A percentile compares a stretch with the other conserved stretches of the same genome.
phyloP scores from a whole-genome alignment of 2,329 filamentous ascomycete species.

The Calonectria henricotiae region DNA sequence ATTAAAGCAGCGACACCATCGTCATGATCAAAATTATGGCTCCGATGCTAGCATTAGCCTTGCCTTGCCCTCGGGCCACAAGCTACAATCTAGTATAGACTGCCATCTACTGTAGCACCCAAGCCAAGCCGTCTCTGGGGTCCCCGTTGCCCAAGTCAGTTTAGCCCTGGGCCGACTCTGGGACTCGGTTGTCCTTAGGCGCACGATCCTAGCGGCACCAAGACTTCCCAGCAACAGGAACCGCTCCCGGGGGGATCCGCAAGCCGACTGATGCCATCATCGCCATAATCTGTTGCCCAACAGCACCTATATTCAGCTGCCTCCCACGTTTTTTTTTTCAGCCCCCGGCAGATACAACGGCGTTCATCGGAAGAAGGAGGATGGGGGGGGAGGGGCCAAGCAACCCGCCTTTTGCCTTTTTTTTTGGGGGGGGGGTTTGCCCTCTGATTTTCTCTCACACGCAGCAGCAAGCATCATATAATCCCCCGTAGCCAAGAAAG shows the following conservation, averaged over 20 bases:
- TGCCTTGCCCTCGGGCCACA: slow-evolving; percentile 20
- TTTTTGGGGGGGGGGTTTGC: not conserved
- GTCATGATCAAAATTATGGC: slow-evolving; percentile 24
- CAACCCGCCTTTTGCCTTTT: slow-evolving; percentile 6
- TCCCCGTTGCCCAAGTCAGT: slow-evolving; percentile 15
- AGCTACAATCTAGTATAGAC: slow-evolving; percentile 18
- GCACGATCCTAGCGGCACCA: slow-evolving; percentile 31
- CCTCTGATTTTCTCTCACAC: not conserved
- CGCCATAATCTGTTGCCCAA: slow-evolving; percentile 26
- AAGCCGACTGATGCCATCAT: slow-evolving; percentile 28
- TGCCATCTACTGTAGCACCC: slow-evolving; percentile 21
- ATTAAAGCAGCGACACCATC: slow-evolving; percentile 8
- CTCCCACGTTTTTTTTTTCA: slow-evolving; percentile 32
- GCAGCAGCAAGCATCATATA: not conserved
- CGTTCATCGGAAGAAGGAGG: not conserved
- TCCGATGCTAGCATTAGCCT: slow-evolving; percentile 21
- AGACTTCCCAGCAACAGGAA: slow-evolving; percentile 33
- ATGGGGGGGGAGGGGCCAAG: not conserved
- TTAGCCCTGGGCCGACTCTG: slow-evolving; percentile 16
- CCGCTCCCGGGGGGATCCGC: slow-evolving; percentile 26
- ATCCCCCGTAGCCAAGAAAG: slow-evolving; percentile 1
- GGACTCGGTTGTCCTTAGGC: slow-evolving; percentile 33
- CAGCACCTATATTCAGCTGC: slow-evolving; percentile 21
- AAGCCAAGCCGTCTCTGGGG: slow-evolving; percentile 19
- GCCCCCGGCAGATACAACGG: slow-evolving; percentile 25